phyloP scores from a whole-genome alignment of 2,329 filamentous ascomycete species.

The Cadophora malorum region DNA sequence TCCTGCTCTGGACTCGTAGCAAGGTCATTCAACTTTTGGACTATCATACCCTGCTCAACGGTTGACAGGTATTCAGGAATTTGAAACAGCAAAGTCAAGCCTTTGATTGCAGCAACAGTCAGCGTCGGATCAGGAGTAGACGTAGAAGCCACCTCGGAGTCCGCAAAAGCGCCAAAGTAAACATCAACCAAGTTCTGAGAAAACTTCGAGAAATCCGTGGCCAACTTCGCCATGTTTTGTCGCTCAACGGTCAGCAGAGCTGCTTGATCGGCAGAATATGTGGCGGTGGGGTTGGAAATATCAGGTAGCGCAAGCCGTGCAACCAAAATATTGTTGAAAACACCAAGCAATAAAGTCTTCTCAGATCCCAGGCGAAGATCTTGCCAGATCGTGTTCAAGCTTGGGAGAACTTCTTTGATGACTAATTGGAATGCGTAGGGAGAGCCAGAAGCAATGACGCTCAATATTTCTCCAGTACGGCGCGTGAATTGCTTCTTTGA shows the following conservation, averaged over 20 bases:
- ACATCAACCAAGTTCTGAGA: slow-evolving; percentile 34
- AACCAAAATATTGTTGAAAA: slow-evolving; percentile 42
- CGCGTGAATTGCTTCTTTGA: slow-evolving; percentile 48
- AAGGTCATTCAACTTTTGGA: slow-evolving; percentile 39
- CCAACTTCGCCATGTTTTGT: slow-evolving; percentile 15
- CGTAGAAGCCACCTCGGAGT: slow-evolving; percentile 9
- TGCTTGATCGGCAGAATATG: background rate
- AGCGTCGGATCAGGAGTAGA: slow-evolving; percentile 31
- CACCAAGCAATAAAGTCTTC: slow-evolving; percentile 38
- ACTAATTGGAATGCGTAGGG: slow-evolving; percentile 36
- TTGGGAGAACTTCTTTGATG: slow-evolving; percentile 34
- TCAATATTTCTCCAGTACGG: slow-evolving; percentile 34
- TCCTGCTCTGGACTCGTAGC: slow-evolving; percentile 27
- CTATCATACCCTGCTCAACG: slow-evolving; percentile 36
- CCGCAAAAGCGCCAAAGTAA: slow-evolving; percentile 37
- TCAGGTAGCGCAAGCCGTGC: slow-evolving; percentile 32
- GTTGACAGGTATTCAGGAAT: slow-evolving; percentile 38
- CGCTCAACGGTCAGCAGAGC: background rate
- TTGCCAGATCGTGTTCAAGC: slow-evolving; percentile 35
- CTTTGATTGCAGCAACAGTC: slow-evolving; percentile 37
- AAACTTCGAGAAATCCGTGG: slow-evolving; percentile 28
- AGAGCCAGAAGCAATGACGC: slow-evolving; percentile 34
- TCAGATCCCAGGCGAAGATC: slow-evolving; percentile 32
- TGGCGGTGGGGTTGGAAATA: slow-evolving; percentile 4
- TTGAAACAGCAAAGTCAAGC: slow-evolving; percentile 36